A percentile compares a stretch with the other conserved stretches of the same genome.
Evolutionary conservation across 2,329 filamentous ascomycete genomes (phyloP).

Genomic region (Colletotrichum siamense): DNA sequence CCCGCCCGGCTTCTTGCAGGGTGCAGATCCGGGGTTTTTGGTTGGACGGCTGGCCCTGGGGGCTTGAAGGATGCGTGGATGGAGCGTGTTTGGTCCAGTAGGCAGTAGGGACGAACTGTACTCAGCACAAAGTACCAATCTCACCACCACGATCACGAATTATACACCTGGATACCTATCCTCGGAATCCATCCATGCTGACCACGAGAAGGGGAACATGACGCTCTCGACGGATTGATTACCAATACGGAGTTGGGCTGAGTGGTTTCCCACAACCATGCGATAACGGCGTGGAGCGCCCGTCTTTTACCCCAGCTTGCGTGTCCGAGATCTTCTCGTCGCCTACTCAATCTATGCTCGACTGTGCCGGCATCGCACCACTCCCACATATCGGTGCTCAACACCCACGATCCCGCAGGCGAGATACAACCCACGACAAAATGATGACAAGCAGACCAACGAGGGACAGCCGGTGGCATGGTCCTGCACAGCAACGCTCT

Average conservation of each 20-base stretch:
- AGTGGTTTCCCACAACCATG: not conserved
- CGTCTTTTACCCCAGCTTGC: not conserved
- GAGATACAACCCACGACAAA: not conserved
- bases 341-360: not conserved
- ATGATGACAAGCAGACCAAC: not conserved
- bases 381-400: not conserved
- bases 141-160: not conserved
- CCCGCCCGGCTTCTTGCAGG: constrained; percentile 14
- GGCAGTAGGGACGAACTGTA: not conserved
- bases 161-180: not conserved
- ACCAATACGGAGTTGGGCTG: not conserved
- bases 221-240: not conserved
- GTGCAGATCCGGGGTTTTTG: constrained; percentile 16
- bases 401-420: not conserved
- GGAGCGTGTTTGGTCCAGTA: not conserved
- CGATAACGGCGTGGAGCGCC: not conserved
- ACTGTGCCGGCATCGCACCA: not conserved
- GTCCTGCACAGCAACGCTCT: not conserved
- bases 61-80: not conserved
- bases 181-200: not conserved
- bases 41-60: not conserved
- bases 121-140: not conserved
- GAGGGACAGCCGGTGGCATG: not conserved
- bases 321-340: not conserved
- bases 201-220: not conserved